Percentiles rank a stretch among this genome's conserved stretches.
These are phyloP conservation scores for Pseudozyma pruni DNA, from an alignment of 1,284 basidiomycete genomes.

Conservation along the genomic window DNA sequence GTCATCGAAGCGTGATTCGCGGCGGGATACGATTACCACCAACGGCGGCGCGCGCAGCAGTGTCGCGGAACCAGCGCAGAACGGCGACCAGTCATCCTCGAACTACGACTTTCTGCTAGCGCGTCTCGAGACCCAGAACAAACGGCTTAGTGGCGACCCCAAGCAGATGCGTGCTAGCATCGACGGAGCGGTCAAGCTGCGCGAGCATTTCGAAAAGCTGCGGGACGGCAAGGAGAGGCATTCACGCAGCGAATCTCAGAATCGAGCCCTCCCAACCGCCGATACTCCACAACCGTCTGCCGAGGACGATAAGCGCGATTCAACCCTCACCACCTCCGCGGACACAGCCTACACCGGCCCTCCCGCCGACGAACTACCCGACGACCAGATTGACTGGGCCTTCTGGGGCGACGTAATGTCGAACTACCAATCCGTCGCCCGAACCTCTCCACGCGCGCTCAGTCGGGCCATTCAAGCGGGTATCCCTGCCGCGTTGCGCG, in stretches of 20 bases:
- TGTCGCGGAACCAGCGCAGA: conserved; percentile 11
- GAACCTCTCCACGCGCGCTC: conserved; percentile 72
- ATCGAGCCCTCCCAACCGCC: conserved; percentile 1
- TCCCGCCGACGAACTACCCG: conserved; percentile 33
- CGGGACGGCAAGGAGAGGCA: conserved; percentile 35
- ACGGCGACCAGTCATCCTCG: conserved; percentile 8
- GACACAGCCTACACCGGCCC: conserved; percentile 26
- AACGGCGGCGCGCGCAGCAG: conserved; percentile 17
- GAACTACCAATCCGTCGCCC: conserved; percentile 70
- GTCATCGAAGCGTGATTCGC: conserved; percentile 19
- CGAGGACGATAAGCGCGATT: no score
- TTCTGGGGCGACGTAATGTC: conserved; percentile 97
- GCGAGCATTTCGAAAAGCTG: conserved; percentile 61
- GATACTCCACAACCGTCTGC: no score
- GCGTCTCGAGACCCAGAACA: conserved; percentile 54
- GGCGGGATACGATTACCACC: conserved; percentile 38
- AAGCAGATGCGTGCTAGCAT: conserved; percentile 58
- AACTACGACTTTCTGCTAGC: conserved; percentile 62
- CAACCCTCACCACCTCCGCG: no score
- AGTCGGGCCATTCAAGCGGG: conserved; percentile 90
- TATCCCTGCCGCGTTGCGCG: conserved; percentile 84
- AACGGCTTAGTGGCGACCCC: conserved; percentile 53
- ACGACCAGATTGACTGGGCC: conserved; percentile 73
- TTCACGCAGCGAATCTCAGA: conserved; percentile 34
- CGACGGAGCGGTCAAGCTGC: conserved; percentile 61